phyloP scores from a whole-genome alignment of 1,139 yeast genomes.

The Magnusiomyces sp. region DNA sequence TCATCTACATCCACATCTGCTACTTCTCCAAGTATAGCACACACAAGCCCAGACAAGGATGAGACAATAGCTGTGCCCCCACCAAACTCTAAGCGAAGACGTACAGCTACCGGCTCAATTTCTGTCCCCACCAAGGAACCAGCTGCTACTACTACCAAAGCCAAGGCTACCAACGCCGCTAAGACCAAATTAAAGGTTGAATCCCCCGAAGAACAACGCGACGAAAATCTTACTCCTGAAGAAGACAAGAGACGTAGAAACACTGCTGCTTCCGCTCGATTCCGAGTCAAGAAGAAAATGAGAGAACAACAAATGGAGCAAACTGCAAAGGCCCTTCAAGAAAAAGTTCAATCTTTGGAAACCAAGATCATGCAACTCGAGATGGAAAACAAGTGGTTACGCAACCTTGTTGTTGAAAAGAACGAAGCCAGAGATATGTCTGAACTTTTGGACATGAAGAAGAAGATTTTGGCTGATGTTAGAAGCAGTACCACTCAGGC shows the following conservation, averaged over 20 bases:
- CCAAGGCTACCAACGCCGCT: neutral
- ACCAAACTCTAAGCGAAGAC: constrained; percentile 5
- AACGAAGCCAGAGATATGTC: constrained; percentile 34
- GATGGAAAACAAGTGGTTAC: constrained; percentile 74
- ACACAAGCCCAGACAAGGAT: neutral
- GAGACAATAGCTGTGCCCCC: constrained; percentile 5
- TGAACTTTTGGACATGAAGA: constrained; percentile 26
- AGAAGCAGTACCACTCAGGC: too few relatives aligned
- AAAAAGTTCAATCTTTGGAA: constrained; percentile 52
- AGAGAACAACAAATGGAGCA: constrained; percentile 81
- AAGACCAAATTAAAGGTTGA: neutral
- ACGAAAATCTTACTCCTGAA: constrained; percentile 27
- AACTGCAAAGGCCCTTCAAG: constrained; percentile 53
- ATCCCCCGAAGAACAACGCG: neutral
- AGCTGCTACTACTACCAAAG: neutral
- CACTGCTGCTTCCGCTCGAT: constrained; percentile 75
- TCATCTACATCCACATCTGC: neutral
- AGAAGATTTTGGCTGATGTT: constrained; percentile 15
- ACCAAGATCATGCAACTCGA: constrained; percentile 58
- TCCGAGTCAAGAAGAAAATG: constrained; percentile 70
- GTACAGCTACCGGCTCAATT: neutral
- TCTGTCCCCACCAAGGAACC: neutral
- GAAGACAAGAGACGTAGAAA: constrained; percentile 63
- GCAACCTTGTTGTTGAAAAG: constrained; percentile 65
- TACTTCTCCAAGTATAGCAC: neutral